Conservation (phyloP, 768 basidiomycete species). For the Lepiota brunneoincarnata region DNA sequence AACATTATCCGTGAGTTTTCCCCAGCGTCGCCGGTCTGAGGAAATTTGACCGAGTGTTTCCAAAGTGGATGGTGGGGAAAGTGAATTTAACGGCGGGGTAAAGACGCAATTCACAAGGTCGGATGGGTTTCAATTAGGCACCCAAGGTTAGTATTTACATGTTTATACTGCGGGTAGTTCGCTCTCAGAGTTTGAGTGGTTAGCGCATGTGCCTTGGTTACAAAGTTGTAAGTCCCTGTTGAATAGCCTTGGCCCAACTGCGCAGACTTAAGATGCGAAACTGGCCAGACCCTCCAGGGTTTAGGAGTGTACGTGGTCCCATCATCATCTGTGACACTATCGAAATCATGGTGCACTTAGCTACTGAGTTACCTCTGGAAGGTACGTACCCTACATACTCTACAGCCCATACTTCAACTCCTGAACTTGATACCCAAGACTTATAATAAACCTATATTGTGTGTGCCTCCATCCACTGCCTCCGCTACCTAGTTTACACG, state of each 20-base stretch:
- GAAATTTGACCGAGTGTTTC: not conserved
- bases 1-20: conserved; percentile 49
- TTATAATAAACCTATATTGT: conserved; percentile 53
- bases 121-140: conserved; percentile 59
- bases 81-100: conserved; percentile 55
- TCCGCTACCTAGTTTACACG: not conserved
- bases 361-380: conserved; percentile 68
- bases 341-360: conserved; percentile 19
- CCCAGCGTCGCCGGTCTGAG: not conserved
- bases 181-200: not conserved
- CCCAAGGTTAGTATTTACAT: conserved; percentile 38
- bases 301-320: conserved; percentile 43
- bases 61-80: conserved; percentile 50
- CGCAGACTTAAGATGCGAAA: not conserved
- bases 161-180: not conserved
- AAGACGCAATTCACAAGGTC: conserved; percentile 50
- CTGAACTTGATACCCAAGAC: conserved; percentile 19
- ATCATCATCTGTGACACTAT: not conserved
- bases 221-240: conserved; percentile 37
- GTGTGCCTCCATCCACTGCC: conserved; percentile 15
- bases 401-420: not conserved
- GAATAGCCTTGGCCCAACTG: not conserved
- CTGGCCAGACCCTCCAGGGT: conserved; percentile 50
- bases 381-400: conserved; percentile 26
- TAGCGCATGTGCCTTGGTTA: conserved; percentile 61